Conservation (phyloP, 2,329 filamentous ascomycete species). For the Talaromyces rugulosus region DNA sequence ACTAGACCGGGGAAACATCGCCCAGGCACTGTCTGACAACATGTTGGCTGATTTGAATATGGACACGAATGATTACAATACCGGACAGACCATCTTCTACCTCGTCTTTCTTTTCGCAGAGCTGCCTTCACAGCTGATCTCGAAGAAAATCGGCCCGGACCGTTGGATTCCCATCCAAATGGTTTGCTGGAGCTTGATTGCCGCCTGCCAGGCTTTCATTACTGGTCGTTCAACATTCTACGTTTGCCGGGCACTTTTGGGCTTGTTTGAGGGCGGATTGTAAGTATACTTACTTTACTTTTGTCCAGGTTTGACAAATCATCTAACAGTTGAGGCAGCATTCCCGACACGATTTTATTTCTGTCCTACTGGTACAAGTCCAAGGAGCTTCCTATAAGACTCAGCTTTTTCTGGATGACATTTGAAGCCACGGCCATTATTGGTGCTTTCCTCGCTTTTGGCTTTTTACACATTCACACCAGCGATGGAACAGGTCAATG, state of each 20-base stretch:
- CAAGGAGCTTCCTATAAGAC: conserved; percentile 62
- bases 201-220: conserved; percentile 48
- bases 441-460: conserved; percentile 45
- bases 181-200: conserved; percentile 53
- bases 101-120: conserved; percentile 41
- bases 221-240: conserved; percentile 42
- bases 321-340: conserved; percentile 21
- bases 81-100: conserved; percentile 38
- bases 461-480: conserved; percentile 37
- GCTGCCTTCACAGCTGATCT: conserved; percentile 53
- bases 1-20: conserved; percentile 60
- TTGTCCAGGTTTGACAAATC: conserved; percentile 23
- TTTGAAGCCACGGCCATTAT: conserved; percentile 48
- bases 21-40: conserved; percentile 59
- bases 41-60: conserved; percentile 49
- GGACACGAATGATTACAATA: conserved; percentile 47
- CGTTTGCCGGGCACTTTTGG: conserved; percentile 44
- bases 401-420: conserved; percentile 68
- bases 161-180: conserved; percentile 58
- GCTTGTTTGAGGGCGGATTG: conserved; percentile 52
- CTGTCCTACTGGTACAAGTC: conserved; percentile 73
- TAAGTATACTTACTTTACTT: conserved; percentile 50
- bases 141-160: conserved; percentile 51
- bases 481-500: conserved; percentile 37
- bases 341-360: conserved; percentile 49